Percentiles rank a stretch among this genome's conserved stretches.
These are phyloP conservation scores for Solioccasus polychromus DNA, from an alignment of 768 basidiomycete genomes.

Conservation along the genomic window DNA sequence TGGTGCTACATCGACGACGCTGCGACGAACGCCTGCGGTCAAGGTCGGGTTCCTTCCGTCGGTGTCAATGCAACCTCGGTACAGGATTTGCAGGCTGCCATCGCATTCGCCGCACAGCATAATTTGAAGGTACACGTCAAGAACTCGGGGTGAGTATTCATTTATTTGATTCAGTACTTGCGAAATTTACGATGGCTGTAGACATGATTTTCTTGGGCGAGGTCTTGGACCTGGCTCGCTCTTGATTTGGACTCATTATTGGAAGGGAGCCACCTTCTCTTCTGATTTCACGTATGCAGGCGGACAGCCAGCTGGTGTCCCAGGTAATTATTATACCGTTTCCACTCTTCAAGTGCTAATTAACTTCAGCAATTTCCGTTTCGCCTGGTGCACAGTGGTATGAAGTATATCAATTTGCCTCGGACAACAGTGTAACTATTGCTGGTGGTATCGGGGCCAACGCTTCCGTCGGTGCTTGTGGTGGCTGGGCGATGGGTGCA, in stretches of 20 bases:
- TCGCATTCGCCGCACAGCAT: not conserved
- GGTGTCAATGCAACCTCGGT: not conserved
- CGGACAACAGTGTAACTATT: too few relatives aligned
- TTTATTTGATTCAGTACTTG: not conserved
- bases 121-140: conserved; percentile 1
- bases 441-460: too few relatives aligned
- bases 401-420: too few relatives aligned
- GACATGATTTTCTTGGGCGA: not conserved
- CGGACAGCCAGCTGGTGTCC: not conserved
- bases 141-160: not conserved
- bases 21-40: not conserved
- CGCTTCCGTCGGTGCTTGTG: too few relatives aligned
- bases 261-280: not conserved
- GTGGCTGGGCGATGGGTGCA: too few relatives aligned
- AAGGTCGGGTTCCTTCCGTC: not conserved
- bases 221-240: not conserved
- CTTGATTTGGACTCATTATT: too few relatives aligned
- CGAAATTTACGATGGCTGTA: not conserved
- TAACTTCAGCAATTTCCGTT: too few relatives aligned
- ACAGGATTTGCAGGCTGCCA: not conserved
- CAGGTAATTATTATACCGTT: not conserved
- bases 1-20: not conserved
- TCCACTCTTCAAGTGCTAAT: too few relatives aligned
- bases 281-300: not conserved
- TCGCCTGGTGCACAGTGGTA: too few relatives aligned